Evolutionary conservation across 495 filamentous ascomycete genomes (phyloP).

Genomic region (Chlorociboria aeruginascens): DNA sequence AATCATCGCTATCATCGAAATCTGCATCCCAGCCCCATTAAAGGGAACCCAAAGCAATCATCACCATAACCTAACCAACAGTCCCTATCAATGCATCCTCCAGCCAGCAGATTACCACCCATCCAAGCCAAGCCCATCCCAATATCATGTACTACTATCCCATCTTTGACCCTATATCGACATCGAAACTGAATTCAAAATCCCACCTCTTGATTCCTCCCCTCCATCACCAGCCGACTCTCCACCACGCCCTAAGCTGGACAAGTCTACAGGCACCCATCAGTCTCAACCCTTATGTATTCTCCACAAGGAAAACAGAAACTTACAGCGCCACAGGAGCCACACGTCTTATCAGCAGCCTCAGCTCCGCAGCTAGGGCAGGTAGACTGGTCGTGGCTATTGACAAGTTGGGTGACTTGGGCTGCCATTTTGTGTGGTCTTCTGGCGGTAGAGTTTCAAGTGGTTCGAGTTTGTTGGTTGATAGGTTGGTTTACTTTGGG

Average conservation of each 20-base stretch:
- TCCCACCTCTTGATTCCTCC: not conserved
- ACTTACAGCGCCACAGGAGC: constrained; percentile 20
- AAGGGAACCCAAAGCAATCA: too few relatives aligned
- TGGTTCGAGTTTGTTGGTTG: not conserved
- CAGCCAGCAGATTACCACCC: too few relatives aligned
- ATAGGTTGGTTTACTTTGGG: too few relatives aligned
- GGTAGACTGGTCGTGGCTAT: constrained; percentile 16
- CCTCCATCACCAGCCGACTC: not conserved
- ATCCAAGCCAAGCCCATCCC: too few relatives aligned
- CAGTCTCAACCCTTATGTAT: not conserved
- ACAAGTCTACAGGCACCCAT: not conserved
- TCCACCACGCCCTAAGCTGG: not conserved
- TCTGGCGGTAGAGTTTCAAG: too few relatives aligned
- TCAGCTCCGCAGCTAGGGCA: constrained; percentile 19
- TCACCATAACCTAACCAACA: too few relatives aligned
- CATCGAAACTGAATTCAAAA: too few relatives aligned
- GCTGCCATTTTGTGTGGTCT: not conserved
- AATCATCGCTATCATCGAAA: too few relatives aligned
- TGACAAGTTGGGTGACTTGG: not conserved
- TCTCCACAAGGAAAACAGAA: not conserved
- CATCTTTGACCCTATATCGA: too few relatives aligned
- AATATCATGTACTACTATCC: too few relatives aligned
- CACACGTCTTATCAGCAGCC: constrained; percentile 13
- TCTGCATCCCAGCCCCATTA: too few relatives aligned
- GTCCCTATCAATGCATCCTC: too few relatives aligned